Base-by-base conservation (phyloP, 768 basidiomycete genomes). In the Tricholoma furcatifolium region DNA sequence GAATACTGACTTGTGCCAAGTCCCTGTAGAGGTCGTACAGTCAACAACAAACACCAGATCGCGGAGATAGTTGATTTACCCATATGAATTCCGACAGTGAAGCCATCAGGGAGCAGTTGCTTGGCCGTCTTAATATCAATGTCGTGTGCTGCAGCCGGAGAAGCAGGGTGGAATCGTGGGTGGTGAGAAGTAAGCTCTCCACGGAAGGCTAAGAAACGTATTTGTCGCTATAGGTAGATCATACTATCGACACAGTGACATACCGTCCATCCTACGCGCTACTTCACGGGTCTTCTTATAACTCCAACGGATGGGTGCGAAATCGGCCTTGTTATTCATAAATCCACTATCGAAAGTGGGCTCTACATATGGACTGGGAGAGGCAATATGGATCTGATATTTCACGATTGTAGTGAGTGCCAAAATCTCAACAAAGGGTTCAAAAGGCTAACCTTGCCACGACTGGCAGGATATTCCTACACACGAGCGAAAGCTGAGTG, bases 291-390 rank as follows among this genome's bases (percentile, higher is more conserved):
- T 84, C 75, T 82, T 83, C 81, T 87, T 87, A 74, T 87, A 87
- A 64, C 82, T 82, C 86, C 86, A 87, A 32, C 84, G 81, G 59
- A 87, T 82, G 12, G 86, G 86, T 20, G 84, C 84, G 60, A 86
- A 85, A 71, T 87, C 86, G 24, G 85, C 85, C 73, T 85, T 85
- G 74, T 87, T 65, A 72, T 85, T 87, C 85, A 88, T 83, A 79
- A 88, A 87, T n/a, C 86, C 86, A 53, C 77, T 79, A 70, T 88
- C 86, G 62, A 86, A 87, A 69, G 65, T 72, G 4, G 86, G 84
- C 58, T 80, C 81, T 59, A 70, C 67, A 69, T 85, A 87, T 4
- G 85, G 85, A 71, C 74, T 82, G 41, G 76, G 54, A 18, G 81
- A 83, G 42, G 69, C 61, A 65, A 87, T 81, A 64, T 86, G 85